Base-by-base conservation (phyloP, 805 yeast genomes). In the Starmerella asiatica region DNA sequence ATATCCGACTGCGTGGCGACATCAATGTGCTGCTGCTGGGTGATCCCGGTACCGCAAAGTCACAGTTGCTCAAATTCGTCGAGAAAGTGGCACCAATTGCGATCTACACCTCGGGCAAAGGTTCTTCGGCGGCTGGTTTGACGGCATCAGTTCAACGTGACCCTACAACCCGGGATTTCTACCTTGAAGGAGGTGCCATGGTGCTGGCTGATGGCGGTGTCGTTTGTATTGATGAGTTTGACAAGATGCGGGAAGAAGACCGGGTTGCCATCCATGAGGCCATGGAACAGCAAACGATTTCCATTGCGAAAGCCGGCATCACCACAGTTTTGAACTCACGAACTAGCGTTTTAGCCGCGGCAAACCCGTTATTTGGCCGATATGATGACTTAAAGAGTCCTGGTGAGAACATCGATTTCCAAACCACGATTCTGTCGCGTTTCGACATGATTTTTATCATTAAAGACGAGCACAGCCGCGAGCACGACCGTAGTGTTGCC, bases 161-260 rank as follows among this genome's bases (percentile, higher is more conserved):
- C 58, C 69, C 83, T 1, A 37, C 45, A 4, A 81, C 95, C 0
- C 67, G 94, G 47, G 98, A 91, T 52, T 91, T 88, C 59, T 88
- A 82, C 58, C 66, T 91, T 39, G 99, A 91, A 70, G 98, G 99
- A 44, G 99, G 99, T 62, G 99, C 99, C 7, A 86, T 91, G 96
- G 98, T 91, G n/a, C 67, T 91, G 37, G 98, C 99, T 0, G 98
- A 91, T 63, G 97, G 97, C 29, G 99, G 99, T 49, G 96, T 91
- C 37, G 96, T 88, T 35, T 91, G 97, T 70, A 91, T 91, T 56
- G 99, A 91, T 67, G 99, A 91, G 69, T 91, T 91, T 57, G 99
- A 91, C 61, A 91, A 91, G 67, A 91, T 91, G 99, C 71, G 97
- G 58, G 99, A 91, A 56, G 97, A 91, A 58, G 98, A 91, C 61